Conservation (phyloP, 768 basidiomycete genomes). For the Gymnopilus junonius region DNA sequence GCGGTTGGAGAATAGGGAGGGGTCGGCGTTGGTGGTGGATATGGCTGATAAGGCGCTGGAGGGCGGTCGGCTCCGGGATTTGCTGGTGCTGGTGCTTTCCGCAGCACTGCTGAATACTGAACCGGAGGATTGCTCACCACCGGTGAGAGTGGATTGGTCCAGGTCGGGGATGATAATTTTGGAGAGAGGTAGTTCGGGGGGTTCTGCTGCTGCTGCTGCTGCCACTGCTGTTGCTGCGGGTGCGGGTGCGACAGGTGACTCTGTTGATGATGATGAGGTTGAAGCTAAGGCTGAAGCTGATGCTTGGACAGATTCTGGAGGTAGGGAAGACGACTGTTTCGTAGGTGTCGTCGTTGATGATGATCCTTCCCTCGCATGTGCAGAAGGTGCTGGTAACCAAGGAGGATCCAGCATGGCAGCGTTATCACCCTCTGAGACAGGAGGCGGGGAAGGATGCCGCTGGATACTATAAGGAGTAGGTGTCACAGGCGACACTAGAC, state of each 20-base stretch:
- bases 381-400: neutral
- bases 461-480: conserved; percentile 29
- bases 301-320: conserved; percentile 8
- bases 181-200: conserved; percentile 2
- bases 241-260: too few species aligned
- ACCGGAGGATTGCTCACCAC: conserved; percentile 11
- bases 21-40: conserved; percentile 9
- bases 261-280: neutral
- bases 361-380: neutral
- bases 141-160: conserved; percentile 4
- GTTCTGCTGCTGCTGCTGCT: neutral
- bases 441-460: conserved; percentile 22
- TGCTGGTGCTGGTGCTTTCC: conserved; percentile 14
- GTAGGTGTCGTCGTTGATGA: conserved; percentile 31
- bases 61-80: neutral
- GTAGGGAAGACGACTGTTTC: conserved; percentile 20
- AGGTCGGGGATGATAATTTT: conserved; percentile 20
- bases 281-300: neutral
- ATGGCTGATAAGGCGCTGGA: conserved; percentile 2
- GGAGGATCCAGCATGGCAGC: neutral
- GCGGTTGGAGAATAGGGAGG: conserved; percentile 41
- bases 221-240: neutral
- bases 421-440: neutral
- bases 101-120: conserved; percentile 20
- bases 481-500: conserved; percentile 26